Evolutionary conservation across 345 rosid genomes (phyloP).

Genomic region (Excoecaria agallocha): DNA sequence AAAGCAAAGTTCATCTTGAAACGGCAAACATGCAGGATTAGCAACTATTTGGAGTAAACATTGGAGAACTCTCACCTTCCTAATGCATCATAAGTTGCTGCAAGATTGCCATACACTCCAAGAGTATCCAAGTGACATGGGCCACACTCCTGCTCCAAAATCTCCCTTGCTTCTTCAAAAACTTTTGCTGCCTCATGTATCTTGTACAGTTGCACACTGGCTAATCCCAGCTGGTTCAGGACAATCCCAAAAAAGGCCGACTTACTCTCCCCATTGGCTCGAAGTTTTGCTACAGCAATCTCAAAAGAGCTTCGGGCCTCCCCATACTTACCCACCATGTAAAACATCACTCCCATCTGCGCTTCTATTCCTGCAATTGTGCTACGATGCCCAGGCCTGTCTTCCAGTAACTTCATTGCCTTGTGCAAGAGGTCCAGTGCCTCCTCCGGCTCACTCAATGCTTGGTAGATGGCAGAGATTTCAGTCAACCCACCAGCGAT

Average conservation of each 20-base stretch:
- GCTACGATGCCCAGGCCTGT: constrained; percentile 85
- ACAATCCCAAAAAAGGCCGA: constrained; percentile 91
- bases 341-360: constrained; percentile 93
- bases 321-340: constrained; percentile 75
- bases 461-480: constrained; percentile 86
- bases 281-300: constrained; percentile 70
- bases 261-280: constrained; percentile 77
- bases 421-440: constrained; percentile 83
- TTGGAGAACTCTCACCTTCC: constrained; percentile 56
- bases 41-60: not conserved
- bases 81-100: constrained; percentile 96
- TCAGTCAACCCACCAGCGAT: constrained; percentile 83
- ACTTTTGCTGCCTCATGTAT: constrained; percentile 87
- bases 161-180: constrained; percentile 82
- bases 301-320: constrained; percentile 80
- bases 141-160: constrained; percentile 86
- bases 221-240: constrained; percentile 95
- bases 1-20: constrained; percentile 1
- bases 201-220: constrained; percentile 85
- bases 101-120: constrained; percentile 90
- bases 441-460: constrained; percentile 92
- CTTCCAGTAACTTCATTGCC: constrained; percentile 82
- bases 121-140: constrained; percentile 88
- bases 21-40: not conserved
- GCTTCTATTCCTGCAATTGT: constrained; percentile 95